These are phyloP conservation scores for Cystobasidium ongulense DNA, from an alignment of 768 basidiomycete genomes.

Conservation along the genomic window DNA sequence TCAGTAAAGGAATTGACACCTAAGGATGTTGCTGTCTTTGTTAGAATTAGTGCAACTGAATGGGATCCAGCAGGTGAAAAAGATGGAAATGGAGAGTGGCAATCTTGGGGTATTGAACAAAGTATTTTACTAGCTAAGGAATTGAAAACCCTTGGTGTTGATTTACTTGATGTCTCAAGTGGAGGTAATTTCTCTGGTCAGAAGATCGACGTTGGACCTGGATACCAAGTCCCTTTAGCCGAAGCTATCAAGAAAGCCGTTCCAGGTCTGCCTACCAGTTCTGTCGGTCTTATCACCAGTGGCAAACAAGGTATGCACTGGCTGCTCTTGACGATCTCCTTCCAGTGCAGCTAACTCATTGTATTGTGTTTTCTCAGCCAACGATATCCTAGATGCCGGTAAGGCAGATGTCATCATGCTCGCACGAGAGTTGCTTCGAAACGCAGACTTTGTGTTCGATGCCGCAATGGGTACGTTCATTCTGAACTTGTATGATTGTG, in stretches of 20 bases:
- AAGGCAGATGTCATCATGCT: constrained; percentile 58
- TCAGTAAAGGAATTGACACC: constrained; percentile 56
- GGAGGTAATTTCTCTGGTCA: constrained; percentile 61
- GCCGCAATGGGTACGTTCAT: constrained; percentile 1
- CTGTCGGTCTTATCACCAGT: constrained; percentile 67
- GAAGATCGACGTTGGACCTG: constrained; percentile 53
- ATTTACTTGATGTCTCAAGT: constrained; percentile 64
- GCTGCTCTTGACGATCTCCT: no score
- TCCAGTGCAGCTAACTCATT: neutral
- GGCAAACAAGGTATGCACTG: constrained; percentile 46
- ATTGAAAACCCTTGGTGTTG: constrained; percentile 54
- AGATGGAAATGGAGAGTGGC: constrained; percentile 54
- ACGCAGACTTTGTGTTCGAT: constrained; percentile 28
- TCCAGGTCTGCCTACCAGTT: constrained; percentile 50
- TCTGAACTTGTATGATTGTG: no score
- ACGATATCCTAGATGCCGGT: constrained; percentile 48
- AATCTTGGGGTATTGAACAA: constrained; percentile 71
- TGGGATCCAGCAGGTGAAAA: constrained; percentile 59
- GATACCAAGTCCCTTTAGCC: constrained; percentile 67
- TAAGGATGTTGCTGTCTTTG: constrained; percentile 60
- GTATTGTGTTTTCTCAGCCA: constrained; percentile 12
- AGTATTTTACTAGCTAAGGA: constrained; percentile 54
- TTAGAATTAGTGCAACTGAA: constrained; percentile 61
- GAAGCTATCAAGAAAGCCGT: constrained; percentile 58
- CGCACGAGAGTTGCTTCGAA: constrained; percentile 34